phyloP scores from a whole-genome alignment of 2,329 filamentous ascomycete genomes.

The Neofusicoccum umdonicola region DNA sequence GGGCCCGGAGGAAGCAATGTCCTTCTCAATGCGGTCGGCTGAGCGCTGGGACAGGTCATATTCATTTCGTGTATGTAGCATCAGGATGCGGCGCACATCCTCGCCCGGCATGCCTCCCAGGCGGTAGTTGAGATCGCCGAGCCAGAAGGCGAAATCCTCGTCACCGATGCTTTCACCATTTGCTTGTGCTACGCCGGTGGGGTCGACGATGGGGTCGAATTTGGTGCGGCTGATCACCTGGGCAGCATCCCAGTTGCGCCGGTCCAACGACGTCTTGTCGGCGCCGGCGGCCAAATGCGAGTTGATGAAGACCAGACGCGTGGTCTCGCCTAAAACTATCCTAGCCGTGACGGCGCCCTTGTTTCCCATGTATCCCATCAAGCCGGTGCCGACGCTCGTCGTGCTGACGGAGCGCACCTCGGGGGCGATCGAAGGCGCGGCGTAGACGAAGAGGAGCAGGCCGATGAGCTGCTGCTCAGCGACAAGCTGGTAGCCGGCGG shows the following conservation, averaged over 20 bases:
- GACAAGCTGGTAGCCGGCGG: conserved; percentile 72
- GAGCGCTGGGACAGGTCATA: conserved; percentile 51
- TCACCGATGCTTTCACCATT: conserved; percentile 73
- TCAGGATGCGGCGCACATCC: conserved; percentile 81
- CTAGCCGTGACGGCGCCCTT: conserved; percentile 85
- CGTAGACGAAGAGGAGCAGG: conserved; percentile 79
- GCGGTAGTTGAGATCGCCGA: conserved; percentile 93
- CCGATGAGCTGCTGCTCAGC: conserved; percentile 84
- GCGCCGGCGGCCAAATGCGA: conserved; percentile 86
- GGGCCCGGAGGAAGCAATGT: conserved; percentile 7
- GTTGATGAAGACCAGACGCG: conserved; percentile 85
- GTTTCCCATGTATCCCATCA: conserved; percentile 93
- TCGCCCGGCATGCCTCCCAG: conserved; percentile 84
- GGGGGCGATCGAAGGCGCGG: conserved; percentile 70
- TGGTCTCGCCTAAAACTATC: conserved; percentile 84
- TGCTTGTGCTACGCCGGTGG: conserved; percentile 59
- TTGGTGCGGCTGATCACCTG: conserved; percentile 75
- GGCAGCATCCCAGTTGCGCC: conserved; percentile 83
- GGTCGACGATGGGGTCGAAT: conserved; percentile 70
- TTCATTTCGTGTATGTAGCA: conserved; percentile 76
- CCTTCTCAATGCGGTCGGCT: conserved; percentile 26
- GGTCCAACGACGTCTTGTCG: conserved; percentile 72
- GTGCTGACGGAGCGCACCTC: conserved; percentile 81
- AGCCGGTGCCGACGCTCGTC: conserved; percentile 78
- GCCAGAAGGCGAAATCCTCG: conserved; percentile 94